phyloP scores from a whole-genome alignment of 331 rosid genomes.

The Stylosanthes scabra region DNA sequence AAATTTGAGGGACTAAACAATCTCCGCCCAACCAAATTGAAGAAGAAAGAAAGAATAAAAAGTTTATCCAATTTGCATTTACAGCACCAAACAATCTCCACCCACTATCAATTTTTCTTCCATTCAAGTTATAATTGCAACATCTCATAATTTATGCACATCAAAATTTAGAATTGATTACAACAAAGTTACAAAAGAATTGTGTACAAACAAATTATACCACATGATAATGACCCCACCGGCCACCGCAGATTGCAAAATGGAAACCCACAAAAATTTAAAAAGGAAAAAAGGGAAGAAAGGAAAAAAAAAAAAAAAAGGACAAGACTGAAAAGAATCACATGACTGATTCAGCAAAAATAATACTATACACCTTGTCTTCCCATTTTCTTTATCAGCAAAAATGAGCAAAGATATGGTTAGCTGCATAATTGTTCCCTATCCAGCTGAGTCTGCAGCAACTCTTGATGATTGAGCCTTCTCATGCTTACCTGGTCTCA shows the following conservation, averaged over 20 bases:
- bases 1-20: too few species aligned
- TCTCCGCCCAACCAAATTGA: too few species aligned
- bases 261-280: neutral
- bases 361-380: constrained; percentile 54
- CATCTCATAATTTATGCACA: too few species aligned
- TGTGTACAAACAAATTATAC: constrained; percentile 63
- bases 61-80: too few species aligned
- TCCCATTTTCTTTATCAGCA: constrained; percentile 45
- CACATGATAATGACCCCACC: neutral
- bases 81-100: too few species aligned
- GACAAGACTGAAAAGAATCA: constrained; percentile 45
- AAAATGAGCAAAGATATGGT: constrained; percentile 52
- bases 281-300: constrained; percentile 2
- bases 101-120: too few species aligned
- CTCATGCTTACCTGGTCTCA: constrained; percentile 44
- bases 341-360: constrained; percentile 49
- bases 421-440: constrained; percentile 48
- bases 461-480: constrained; percentile 48
- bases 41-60: too few species aligned
- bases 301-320: neutral
- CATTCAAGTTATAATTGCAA: too few species aligned
- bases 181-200: constrained; percentile 47
- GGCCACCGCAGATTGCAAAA: constrained; percentile 36
- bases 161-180: constrained; percentile 44
- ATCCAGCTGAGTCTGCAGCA: constrained; percentile 54